These are phyloP conservation scores for Moesziomyces sp. DNA, from an alignment of 1,284 basidiomycete species.

Conservation along the genomic window DNA sequence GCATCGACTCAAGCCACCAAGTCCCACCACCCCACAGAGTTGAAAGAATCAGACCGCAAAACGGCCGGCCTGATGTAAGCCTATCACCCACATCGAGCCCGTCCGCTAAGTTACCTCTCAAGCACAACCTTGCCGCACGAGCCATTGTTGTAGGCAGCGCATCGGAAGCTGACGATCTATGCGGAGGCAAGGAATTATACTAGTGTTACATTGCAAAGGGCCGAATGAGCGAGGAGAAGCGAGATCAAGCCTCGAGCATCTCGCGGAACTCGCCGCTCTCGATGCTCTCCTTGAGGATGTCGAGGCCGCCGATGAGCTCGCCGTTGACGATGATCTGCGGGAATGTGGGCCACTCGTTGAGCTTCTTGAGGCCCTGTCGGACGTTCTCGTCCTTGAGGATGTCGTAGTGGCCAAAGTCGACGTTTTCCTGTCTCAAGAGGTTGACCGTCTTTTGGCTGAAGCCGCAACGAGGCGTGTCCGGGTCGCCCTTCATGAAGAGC, in stretches of 20 bases:
- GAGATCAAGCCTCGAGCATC: conserved; percentile 70
- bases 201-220: conserved; percentile 34
- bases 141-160: too few relatives aligned
- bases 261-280: conserved; percentile 76
- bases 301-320: conserved; percentile 78
- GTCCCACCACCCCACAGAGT: too few relatives aligned
- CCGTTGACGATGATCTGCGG: conserved; percentile 76
- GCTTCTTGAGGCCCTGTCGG: conserved; percentile 82
- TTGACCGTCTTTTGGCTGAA: conserved; percentile 79
- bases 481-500: conserved; percentile 97
- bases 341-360: conserved; percentile 83
- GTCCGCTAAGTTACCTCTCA: too few relatives aligned
- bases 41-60: too few relatives aligned
- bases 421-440: conserved; percentile 74
- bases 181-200: neutral
- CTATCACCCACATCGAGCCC: too few relatives aligned
- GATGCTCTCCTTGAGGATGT: conserved; percentile 68
- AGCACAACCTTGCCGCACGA: too few relatives aligned
- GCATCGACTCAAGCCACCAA: too few relatives aligned
- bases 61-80: too few relatives aligned
- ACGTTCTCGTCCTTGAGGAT: conserved; percentile 80
- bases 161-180: too few relatives aligned
- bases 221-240: neutral
- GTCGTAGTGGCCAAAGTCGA: conserved; percentile 79
- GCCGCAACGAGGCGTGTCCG: conserved; percentile 78